phyloP scores from a whole-genome alignment of 2,329 filamentous ascomycete genomes.

The Colletotrichum chrysophilum region DNA sequence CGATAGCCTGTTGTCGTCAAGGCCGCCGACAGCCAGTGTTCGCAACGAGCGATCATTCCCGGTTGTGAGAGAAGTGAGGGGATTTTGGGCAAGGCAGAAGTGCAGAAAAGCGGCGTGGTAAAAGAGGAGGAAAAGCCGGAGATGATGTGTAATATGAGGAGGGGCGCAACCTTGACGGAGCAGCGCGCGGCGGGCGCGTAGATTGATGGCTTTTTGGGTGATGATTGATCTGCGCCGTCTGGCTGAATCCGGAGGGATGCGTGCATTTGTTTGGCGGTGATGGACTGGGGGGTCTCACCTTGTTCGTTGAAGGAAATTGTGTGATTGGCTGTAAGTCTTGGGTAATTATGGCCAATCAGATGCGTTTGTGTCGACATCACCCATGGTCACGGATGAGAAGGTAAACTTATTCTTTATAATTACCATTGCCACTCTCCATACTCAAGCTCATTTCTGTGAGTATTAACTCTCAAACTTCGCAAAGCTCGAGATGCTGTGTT shows the following conservation, averaged over 20 bases:
- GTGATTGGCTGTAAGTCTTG: slow-evolving; percentile 8
- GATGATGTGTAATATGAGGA: neutral
- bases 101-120: neutral
- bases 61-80: neutral
- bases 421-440: neutral
- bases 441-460: neutral
- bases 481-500: neutral
- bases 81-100: neutral
- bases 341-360: neutral
- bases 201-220: neutral
- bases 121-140: neutral
- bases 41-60: neutral
- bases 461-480: neutral
- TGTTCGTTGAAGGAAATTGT: neutral
- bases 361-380: neutral
- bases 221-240: neutral
- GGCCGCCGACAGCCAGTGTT: neutral
- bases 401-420: neutral
- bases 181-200: neutral
- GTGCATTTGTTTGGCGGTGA: neutral
- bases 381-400: neutral
- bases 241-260: slow-evolving; percentile 14
- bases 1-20: neutral
- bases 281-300: neutral
- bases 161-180: neutral